Percentiles rank a stretch among this genome's conserved stretches.
Evolutionary conservation across 2,329 filamentous ascomycete species (phyloP).

Genomic region (Penicillium sp.): DNA sequence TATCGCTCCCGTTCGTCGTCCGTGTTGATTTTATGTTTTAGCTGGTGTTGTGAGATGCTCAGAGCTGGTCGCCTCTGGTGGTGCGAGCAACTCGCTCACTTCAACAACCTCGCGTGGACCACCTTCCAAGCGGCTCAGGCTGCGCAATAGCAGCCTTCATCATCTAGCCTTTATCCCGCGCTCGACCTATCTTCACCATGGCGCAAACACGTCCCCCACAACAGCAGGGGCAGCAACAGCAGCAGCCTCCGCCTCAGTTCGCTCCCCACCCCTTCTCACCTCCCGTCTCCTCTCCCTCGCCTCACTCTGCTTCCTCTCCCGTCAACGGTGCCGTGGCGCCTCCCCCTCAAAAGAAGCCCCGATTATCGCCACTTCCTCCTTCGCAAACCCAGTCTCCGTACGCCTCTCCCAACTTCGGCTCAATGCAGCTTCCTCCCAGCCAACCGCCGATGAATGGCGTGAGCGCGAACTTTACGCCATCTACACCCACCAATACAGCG

Average conservation of each 20-base stretch:
- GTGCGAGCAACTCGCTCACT: slow-evolving; percentile 44
- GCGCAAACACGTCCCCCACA: slow-evolving; percentile 57
- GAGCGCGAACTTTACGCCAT: slow-evolving; percentile 58
- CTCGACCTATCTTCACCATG: slow-evolving; percentile 46
- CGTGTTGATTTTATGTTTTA: slow-evolving; percentile 23
- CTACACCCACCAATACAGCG: slow-evolving; percentile 51
- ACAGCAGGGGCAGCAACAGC: slow-evolving; percentile 27
- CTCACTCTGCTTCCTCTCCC: slow-evolving; percentile 55
- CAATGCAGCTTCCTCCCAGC: slow-evolving; percentile 48
- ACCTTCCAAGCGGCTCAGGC: slow-evolving; percentile 24
- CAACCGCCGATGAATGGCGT: slow-evolving; percentile 39
- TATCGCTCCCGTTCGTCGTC: not conserved
- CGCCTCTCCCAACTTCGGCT: slow-evolving; percentile 60
- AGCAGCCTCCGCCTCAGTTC: slow-evolving; percentile 45
- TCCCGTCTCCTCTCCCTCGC: slow-evolving; percentile 63
- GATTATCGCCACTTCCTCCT: slow-evolving; percentile 68
- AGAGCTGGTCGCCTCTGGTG: slow-evolving; percentile 37
- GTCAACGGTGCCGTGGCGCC: slow-evolving; percentile 54
- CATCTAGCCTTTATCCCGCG: slow-evolving; percentile 8
- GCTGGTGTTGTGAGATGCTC: slow-evolving; percentile 40
- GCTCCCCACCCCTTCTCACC: slow-evolving; percentile 63
- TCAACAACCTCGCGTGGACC: slow-evolving; percentile 36
- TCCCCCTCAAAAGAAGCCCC: slow-evolving; percentile 73
- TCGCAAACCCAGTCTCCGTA: slow-evolving; percentile 62
- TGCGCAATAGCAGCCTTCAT: slow-evolving; percentile 24